A percentile compares a stretch with the other conserved stretches of the same genome.
phyloP scores from a whole-genome alignment of 106 monocot species.

The Cymbidium sinense region DNA sequence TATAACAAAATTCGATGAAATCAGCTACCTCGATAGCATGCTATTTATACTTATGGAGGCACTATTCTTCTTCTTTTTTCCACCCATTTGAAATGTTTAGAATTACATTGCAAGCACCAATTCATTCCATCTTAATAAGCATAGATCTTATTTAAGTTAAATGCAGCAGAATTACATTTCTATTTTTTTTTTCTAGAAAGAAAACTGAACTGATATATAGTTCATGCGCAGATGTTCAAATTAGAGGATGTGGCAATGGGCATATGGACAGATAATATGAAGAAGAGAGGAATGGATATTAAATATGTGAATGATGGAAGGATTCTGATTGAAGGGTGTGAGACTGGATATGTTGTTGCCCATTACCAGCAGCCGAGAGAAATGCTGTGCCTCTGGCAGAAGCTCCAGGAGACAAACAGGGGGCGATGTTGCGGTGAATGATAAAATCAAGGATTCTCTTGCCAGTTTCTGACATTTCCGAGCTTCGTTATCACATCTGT shows the following conservation, averaged over 20 bases:
- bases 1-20: neutral
- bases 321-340: slow-evolving; percentile 55
- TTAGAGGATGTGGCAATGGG: slow-evolving; percentile 99
- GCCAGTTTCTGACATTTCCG: neutral
- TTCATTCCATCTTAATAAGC: neutral
- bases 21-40: neutral
- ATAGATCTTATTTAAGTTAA: neutral
- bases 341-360: slow-evolving; percentile 71
- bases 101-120: neutral
- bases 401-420: slow-evolving; percentile 46
- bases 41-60: neutral
- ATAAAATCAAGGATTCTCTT: neutral
- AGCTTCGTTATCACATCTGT: neutral
- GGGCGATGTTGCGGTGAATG: slow-evolving; percentile 50
- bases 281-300: slow-evolving; percentile 48
- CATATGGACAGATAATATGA: slow-evolving; percentile 75
- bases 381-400: slow-evolving; percentile 90
- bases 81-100: neutral
- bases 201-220: neutral
- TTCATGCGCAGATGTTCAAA: slow-evolving; percentile 81
- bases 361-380: slow-evolving; percentile 90
- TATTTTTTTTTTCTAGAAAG: neutral
- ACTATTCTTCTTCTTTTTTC: no score
- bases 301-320: slow-evolving; percentile 64
- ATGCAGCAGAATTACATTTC: neutral